Evolutionary conservation across 2,329 filamentous ascomycete genomes (phyloP), one percentile per base, ranked within the genome.

Genomic region (Alternaria gaisen): DNA sequence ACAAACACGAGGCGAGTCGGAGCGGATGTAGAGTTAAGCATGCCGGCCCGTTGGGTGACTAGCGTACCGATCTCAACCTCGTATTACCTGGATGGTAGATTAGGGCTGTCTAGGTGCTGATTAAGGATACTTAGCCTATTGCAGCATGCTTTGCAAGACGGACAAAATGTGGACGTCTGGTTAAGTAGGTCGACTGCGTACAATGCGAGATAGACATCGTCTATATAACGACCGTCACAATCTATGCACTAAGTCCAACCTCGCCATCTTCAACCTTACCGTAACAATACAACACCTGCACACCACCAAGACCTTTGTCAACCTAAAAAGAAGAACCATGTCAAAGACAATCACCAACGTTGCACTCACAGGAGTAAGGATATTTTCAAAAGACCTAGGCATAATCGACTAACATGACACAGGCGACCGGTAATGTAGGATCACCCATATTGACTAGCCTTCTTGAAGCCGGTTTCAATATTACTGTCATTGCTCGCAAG

Each of bases 121-220:
- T 26, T 14, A 18, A 20, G 26, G 12, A 20, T 42, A 7, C 24
- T 26, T 7, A 7, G 24, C 24, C 24, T 26, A 2, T 26, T 26
- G 6, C 24, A 7, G 6, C 24, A 26, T 26, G 38, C 20, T 53
- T 30, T 50, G 51, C 26, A 28, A 58, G 14, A 43, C 55, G 28
- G 47, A 46, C 24, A 47, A 50, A 47, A 32, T n/a, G 16, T 11
- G 44, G 22, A 32, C 30, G 16, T 53, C 38, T 30, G 28, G 41
- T n/a, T 47, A 22, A 9, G 43, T 12, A 32, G 24, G 63, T 77
- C 20, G 83, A 82, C 32, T 20, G 3, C 28, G 22, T 24, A 24
- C 22, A 24, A 24, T 24, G 6, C 11, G 5, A 47, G 20, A n/a
- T 30, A 18, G n/a, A 47, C 7, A 32, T 18, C 10, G 20, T 46